Evolutionary conservation across 352 stramenopile species (phyloP).

Genomic region (Phytophthora boehmeriae): DNA sequence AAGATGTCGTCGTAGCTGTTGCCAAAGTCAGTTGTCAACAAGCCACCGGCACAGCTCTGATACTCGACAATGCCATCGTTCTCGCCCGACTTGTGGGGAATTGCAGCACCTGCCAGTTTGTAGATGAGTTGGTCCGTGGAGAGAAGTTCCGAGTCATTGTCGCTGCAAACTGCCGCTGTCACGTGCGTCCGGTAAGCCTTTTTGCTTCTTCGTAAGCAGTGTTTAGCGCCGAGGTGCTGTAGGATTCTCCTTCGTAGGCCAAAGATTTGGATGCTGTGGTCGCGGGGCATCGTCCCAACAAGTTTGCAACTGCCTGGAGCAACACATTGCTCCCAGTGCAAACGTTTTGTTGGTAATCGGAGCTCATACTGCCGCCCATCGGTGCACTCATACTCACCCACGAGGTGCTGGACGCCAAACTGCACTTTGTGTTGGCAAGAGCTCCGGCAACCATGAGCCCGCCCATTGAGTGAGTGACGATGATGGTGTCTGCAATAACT

Average conservation of each 20-base stretch:
- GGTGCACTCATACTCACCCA: slow-evolving; percentile 33
- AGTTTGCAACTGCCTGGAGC: slow-evolving; percentile 18
- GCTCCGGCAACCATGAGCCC: slow-evolving; percentile 24
- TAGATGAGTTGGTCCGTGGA: slow-evolving; percentile 33
- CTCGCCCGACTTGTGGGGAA: slow-evolving; percentile 35
- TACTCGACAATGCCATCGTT: slow-evolving; percentile 47
- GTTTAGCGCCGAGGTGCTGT: slow-evolving; percentile 19
- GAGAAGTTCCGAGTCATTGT: slow-evolving; percentile 29
- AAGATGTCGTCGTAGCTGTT: slow-evolving; percentile 38
- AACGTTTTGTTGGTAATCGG: slow-evolving; percentile 24
- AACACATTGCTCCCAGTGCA: slow-evolving; percentile 17
- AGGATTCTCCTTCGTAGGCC: slow-evolving; percentile 31
- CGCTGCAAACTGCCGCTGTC: slow-evolving; percentile 41
- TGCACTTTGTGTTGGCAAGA: slow-evolving; percentile 36
- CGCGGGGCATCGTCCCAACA: slow-evolving; percentile 33
- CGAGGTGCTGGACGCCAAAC: slow-evolving; percentile 18
- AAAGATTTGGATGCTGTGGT: slow-evolving; percentile 34
- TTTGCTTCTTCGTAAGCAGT: slow-evolving; percentile 33
- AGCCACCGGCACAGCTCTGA: slow-evolving; percentile 42
- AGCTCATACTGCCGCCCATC: slow-evolving; percentile 34
- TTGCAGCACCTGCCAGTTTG: slow-evolving; percentile 17
- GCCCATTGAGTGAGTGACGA: slow-evolving; percentile 35
- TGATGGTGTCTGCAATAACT: slow-evolving; percentile 23
- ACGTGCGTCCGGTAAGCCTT: slow-evolving; percentile 28
- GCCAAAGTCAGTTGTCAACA: slow-evolving; percentile 35